Evolutionary conservation across 2,329 filamentous ascomycete genomes (phyloP).

Genomic region (Salinomyces thailandicus): DNA sequence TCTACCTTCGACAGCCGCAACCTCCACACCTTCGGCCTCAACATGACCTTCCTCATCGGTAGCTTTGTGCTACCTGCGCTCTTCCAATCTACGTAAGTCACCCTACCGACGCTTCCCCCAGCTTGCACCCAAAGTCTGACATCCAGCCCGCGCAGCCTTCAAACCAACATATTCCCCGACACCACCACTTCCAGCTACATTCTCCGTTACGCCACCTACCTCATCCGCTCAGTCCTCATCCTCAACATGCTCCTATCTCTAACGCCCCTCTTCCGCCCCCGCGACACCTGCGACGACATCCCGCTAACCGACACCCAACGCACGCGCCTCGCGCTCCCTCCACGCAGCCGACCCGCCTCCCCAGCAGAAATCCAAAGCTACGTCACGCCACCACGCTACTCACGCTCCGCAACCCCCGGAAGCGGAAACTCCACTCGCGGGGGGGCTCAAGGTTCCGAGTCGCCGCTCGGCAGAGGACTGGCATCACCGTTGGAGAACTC

Average conservation of each 20-base stretch:
- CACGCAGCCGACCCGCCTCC: conserved; percentile 50
- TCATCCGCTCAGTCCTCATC: conserved; percentile 44
- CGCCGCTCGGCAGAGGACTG: conserved; percentile 1
- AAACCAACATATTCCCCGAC: conserved; percentile 8
- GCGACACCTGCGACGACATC: conserved; percentile 78
- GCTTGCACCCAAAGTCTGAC: too few species aligned
- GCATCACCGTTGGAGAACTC: neutral
- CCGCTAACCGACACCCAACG: conserved; percentile 84
- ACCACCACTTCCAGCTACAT: too few species aligned
- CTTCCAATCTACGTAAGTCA: conserved; percentile 21
- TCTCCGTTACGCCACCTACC: conserved; percentile 37
- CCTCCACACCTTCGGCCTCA: conserved; percentile 58
- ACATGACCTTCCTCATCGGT: conserved; percentile 45
- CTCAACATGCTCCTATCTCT: conserved; percentile 60
- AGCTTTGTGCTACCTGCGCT: conserved; percentile 37
- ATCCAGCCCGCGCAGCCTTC: too few species aligned
- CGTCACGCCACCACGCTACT: conserved; percentile 79
- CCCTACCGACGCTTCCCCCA: neutral
- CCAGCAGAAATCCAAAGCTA: conserved; percentile 62
- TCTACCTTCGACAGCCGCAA: conserved; percentile 72
- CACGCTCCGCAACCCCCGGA: conserved; percentile 59
- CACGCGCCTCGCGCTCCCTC: conserved; percentile 68
- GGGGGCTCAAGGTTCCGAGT: too few species aligned
- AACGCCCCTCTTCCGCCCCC: conserved; percentile 58
- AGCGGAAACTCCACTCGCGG: conserved; percentile 34